phyloP scores from a whole-genome alignment of 805 yeast genomes.

The Starmerella geochares region DNA sequence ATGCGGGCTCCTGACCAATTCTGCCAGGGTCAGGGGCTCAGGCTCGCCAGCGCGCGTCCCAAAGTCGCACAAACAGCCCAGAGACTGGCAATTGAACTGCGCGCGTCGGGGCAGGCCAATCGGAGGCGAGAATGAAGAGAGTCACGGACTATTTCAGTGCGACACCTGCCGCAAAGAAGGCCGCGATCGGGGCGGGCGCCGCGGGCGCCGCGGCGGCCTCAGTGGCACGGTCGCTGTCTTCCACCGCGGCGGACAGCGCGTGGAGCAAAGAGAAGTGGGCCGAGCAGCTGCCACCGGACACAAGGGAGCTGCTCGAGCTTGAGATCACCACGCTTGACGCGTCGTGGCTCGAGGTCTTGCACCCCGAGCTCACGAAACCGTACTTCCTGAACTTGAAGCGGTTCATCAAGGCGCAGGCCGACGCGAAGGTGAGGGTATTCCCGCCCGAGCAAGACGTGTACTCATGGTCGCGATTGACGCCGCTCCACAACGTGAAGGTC shows the following conservation, averaged over 20 bases:
- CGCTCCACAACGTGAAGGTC: slow-evolving; percentile 61
- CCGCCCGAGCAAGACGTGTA: slow-evolving; percentile 73
- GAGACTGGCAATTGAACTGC: too few species aligned
- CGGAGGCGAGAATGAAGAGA: slow-evolving; percentile 13
- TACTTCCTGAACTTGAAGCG: slow-evolving; percentile 66
- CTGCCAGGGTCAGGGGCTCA: neutral
- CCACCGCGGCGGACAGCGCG: slow-evolving; percentile 26
- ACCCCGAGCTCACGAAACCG: slow-evolving; percentile 68
- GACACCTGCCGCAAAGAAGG: slow-evolving; percentile 1
- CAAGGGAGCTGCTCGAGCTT: slow-evolving; percentile 42
- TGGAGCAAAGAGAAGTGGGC: slow-evolving; percentile 45
- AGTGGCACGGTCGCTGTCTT: neutral
- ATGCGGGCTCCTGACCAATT: neutral
- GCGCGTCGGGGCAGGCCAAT: neutral
- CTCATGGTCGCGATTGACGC: slow-evolving; percentile 85
- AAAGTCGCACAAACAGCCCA: neutral
- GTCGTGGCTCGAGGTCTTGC: slow-evolving; percentile 66
- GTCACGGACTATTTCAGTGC: slow-evolving; percentile 20
- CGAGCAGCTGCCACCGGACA: slow-evolving; percentile 39
- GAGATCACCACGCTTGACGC: slow-evolving; percentile 65
- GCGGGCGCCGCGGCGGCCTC: neutral
- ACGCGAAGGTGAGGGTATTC: slow-evolving; percentile 46
- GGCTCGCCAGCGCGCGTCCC: neutral
- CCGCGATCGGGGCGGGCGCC: neutral
- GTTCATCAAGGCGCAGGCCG: slow-evolving; percentile 45